Evolutionary conservation across 2,329 filamentous ascomycete species (phyloP).

Genomic region (Annulohypoxylon truncatum): DNA sequence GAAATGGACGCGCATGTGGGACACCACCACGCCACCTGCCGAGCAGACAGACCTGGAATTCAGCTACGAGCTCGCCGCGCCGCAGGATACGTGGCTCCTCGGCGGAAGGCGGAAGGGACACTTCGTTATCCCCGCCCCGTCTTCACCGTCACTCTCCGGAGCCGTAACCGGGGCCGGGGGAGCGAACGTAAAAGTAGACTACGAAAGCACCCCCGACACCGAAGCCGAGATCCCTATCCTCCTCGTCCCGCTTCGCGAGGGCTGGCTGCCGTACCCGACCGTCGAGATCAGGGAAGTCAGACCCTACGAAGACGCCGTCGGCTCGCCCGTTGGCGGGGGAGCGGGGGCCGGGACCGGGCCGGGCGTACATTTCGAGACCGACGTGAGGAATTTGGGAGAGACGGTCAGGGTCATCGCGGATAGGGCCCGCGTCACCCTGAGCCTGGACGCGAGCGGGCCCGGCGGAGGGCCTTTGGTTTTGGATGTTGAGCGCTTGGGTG

Average conservation of each 20-base stretch:
- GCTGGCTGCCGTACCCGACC: constrained; percentile 79
- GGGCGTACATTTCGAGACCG: constrained; percentile 74
- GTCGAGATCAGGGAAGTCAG: constrained; percentile 79
- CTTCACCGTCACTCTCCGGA: neutral
- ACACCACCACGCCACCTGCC: constrained; percentile 57
- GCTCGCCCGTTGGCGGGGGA: constrained; percentile 22
- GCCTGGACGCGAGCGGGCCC: constrained; percentile 73
- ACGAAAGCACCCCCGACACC: constrained; percentile 58
- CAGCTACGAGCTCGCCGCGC: constrained; percentile 82
- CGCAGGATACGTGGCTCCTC: constrained; percentile 83
- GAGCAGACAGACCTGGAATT: constrained; percentile 71
- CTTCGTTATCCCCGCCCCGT: constrained; percentile 69
- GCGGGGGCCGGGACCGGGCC: neutral
- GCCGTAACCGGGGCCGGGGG: constrained; percentile 6
- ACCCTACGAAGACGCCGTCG: constrained; percentile 41
- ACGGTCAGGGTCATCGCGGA: constrained; percentile 80
- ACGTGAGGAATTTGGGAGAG: constrained; percentile 82
- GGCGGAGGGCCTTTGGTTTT: constrained; percentile 74
- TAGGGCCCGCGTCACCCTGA: constrained; percentile 77
- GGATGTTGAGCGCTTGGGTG: constrained; percentile 64
- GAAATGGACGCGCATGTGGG: constrained; percentile 72
- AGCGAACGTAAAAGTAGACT: neutral
- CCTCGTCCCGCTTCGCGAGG: constrained; percentile 82
- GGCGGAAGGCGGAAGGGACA: constrained; percentile 84
- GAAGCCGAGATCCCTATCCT: constrained; percentile 74